Evolutionary conservation across 2,329 filamentous ascomycete species (phyloP), one percentile per base, ranked within the genome.

Genomic region (Ophiostoma montium): DNA sequence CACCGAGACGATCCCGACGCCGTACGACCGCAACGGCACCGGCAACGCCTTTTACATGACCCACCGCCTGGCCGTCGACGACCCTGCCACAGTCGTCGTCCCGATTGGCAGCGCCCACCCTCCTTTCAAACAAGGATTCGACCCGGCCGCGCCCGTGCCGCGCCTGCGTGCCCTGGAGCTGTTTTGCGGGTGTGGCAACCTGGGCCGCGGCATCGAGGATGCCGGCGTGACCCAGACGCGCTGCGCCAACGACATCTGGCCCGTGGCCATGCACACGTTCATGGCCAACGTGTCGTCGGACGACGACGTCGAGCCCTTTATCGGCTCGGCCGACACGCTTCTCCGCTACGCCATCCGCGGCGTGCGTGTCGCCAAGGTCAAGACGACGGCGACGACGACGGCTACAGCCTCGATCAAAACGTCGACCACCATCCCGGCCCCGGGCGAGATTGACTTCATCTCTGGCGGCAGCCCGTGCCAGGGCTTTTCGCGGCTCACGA

Each of bases 151-250:
- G 1, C 31, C 52, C 5, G 60, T 50, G 52, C 53, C 59, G 16
- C 69, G 68, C 51, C 66, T 85, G 9, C 67, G 66, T 5, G 82
- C 80, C 0, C 63, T 90, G 3, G 84, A 87, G 54, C 65, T 92
- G 0, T 94, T 86, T 57, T 86, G 82, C 55, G 86, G 86, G 1
- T 81, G 82, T 16, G 86, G 86, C 0, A 87, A 82, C 47, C 78
- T 92, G 47, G 86, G 85, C 5, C 72, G 83, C 30, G 86, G 85
- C 0, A 67, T 94, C 0, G 84, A 88, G 61, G 84, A 88, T 48
- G 77, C 76, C 1, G 78, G 79, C 0, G 78, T 70, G 0, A 70
- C 88, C 0, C 60, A 78, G 23, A 83, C 84, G 61, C 67, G 70
- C 3, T 83, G 76, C 68, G 78, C 77, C 0, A 80, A 89, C 23